Conservation (phyloP, 2,329 filamentous ascomycete genomes). For the Cladosporium austrohemisphaericum region DNA sequence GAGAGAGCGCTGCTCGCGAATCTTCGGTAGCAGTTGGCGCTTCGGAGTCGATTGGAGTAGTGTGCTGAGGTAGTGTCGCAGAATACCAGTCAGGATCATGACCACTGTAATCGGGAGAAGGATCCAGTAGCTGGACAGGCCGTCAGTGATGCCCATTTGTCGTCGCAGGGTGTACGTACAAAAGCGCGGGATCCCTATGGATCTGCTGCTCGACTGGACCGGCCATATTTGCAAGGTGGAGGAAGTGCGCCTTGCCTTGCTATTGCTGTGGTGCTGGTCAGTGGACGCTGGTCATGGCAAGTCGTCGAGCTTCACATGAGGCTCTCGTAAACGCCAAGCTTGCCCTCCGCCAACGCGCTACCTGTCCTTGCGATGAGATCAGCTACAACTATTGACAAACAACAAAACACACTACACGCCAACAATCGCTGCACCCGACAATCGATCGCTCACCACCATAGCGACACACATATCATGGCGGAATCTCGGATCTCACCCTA, state of each 20-base stretch:
- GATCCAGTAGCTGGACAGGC: slow-evolving; percentile 82
- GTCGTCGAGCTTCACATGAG: slow-evolving; percentile 9
- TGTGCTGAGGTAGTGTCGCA: slow-evolving; percentile 94
- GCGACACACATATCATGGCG: slow-evolving; percentile 22
- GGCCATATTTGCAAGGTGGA: slow-evolving; percentile 58
- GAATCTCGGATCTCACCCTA: slow-evolving; percentile 35
- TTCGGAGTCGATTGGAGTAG: slow-evolving; percentile 84
- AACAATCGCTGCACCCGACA: neutral
- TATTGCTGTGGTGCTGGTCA: neutral
- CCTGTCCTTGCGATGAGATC: neutral
- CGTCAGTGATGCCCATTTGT: slow-evolving; percentile 7
- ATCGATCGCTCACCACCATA: neutral
- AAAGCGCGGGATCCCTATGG: slow-evolving; percentile 94
- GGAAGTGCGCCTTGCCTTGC: neutral
- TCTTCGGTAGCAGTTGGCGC: slow-evolving; percentile 67
- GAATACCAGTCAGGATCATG: slow-evolving; percentile 93
- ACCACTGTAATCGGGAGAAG: slow-evolving; percentile 94
- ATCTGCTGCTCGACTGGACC: slow-evolving; percentile 88
- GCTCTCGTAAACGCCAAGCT: slow-evolving; percentile 6
- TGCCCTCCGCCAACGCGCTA: neutral
- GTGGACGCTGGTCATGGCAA: neutral
- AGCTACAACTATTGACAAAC: neutral
- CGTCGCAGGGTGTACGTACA: slow-evolving; percentile 58
- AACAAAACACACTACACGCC: neutral
- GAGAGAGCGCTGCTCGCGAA: slow-evolving; percentile 81